phyloP scores from a whole-genome alignment of 2,329 filamentous ascomycete species.

The Pleoardoris graminearum region DNA sequence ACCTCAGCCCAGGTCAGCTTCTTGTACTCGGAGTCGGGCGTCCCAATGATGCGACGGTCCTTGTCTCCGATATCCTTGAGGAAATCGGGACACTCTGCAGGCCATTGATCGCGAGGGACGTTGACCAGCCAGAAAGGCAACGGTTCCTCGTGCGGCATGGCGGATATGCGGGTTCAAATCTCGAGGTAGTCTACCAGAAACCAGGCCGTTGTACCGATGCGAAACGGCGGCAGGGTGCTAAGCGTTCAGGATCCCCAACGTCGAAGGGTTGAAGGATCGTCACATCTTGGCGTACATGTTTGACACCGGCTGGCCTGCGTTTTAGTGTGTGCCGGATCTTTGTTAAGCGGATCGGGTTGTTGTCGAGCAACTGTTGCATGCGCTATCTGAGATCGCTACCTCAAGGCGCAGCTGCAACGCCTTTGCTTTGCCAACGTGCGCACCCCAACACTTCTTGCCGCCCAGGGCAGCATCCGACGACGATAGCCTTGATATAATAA shows the following conservation, averaged over 20 bases:
- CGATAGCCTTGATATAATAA: not conserved
- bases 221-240: not conserved
- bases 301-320: not conserved
- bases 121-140: slow-evolving; percentile 84
- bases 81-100: slow-evolving; percentile 70
- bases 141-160: slow-evolving; percentile 33
- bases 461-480: not conserved
- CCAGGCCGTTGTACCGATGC: not conserved
- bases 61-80: slow-evolving; percentile 67
- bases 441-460: not conserved
- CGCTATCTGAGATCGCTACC: no score
- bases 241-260: not conserved
- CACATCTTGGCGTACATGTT: not conserved
- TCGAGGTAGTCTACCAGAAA: not conserved
- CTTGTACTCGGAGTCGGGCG: slow-evolving; percentile 67
- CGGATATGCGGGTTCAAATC: not conserved
- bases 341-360: no score
- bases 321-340: no score
- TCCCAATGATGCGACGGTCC: slow-evolving; percentile 70
- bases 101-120: slow-evolving; percentile 64
- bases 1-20: slow-evolving; percentile 72
- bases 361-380: no score
- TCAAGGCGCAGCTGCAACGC: no score
- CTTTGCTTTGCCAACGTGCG: no score
- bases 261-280: not conserved